Base-by-base conservation (phyloP, 257 asterid genomes). In the Salvia hispanica region DNA sequence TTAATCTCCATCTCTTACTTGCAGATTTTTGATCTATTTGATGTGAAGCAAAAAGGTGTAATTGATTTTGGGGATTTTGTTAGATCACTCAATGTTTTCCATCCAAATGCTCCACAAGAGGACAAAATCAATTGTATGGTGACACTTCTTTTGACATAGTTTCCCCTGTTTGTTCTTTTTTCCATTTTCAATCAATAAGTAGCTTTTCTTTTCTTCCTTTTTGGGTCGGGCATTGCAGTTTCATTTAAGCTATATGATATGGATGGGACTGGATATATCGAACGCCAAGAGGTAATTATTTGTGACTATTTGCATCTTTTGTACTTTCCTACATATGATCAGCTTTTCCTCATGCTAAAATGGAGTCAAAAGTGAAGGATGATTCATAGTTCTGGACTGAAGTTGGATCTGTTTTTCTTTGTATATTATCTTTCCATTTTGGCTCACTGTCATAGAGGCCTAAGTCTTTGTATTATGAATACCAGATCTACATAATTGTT, bases 11-110 rank as follows among this genome's bases (percentile, higher is more conserved):
- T 51, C 40, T 59, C 67, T 71, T 25, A 25, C 31, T 25, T 51
- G 80, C 92, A 94, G 99, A 91, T 94, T 55, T 94, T 94, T 72
- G 86, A 91, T 78, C 97, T 94, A 64, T 94, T 94, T 80, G 99
- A 91, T 71, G 97, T 84, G 85, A 94, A 94, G 84, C 95, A 73
- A 58, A 94, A 88, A 70, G 99, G 99, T 53, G 92, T 91, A 71
- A 94, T 91, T 80, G 97, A 94, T 76, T 94, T 94, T 82, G 94
- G 97, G 67, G 99, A 94, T 73, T 94, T 94, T 67, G 99, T 91
- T 73, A 79, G 87, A 80, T 82, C 95, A 14, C 95, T 94, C 48
- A 87, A 83, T 76, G 99, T 94, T 74, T 94, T 94, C 87, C 99
- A 94, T 82, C 99, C 99, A 15, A 94, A 94, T 74, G 99, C 99